These are phyloP conservation scores for Lentinula boryana DNA, from an alignment of 768 basidiomycete species.

Conservation along the genomic window DNA sequence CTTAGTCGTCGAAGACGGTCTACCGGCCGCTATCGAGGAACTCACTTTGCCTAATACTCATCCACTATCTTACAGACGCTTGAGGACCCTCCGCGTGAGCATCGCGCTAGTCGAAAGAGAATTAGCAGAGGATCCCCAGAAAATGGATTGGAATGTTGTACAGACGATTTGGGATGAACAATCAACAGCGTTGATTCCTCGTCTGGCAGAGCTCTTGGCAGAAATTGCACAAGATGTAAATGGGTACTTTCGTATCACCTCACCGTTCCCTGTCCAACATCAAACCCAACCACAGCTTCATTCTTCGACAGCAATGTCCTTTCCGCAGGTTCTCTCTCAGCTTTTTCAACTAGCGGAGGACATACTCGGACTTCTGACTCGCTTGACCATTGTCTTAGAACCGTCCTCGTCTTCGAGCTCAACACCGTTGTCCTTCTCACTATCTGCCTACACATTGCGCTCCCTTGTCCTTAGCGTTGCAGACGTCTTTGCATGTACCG, in stretches of 20 bases:
- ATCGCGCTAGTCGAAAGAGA: conserved; percentile 51
- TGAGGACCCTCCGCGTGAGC: conserved; percentile 61
- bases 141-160: conserved; percentile 50
- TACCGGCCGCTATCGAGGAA: conserved; percentile 59
- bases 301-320: neutral
- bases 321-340: neutral
- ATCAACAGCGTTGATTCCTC: conserved; percentile 49
- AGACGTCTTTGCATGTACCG: conserved; percentile 52
- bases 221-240: conserved; percentile 49
- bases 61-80: conserved; percentile 44
- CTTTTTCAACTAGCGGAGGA: conserved; percentile 53
- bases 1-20: conserved; percentile 61
- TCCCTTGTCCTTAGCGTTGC: conserved; percentile 35
- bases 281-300: neutral
- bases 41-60: conserved; percentile 41
- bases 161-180: conserved; percentile 58
- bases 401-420: neutral
- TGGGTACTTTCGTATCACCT: conserved; percentile 39
- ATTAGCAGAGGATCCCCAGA: conserved; percentile 35
- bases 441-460: conserved; percentile 46
- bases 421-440: conserved; percentile 5
- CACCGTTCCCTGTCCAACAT: conserved; percentile 9
- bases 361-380: conserved; percentile 42
- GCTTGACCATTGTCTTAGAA: neutral
- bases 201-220: conserved; percentile 46